phyloP scores from a whole-genome alignment of 2,329 filamentous ascomycete genomes.

The Aspergillus sp. region DNA sequence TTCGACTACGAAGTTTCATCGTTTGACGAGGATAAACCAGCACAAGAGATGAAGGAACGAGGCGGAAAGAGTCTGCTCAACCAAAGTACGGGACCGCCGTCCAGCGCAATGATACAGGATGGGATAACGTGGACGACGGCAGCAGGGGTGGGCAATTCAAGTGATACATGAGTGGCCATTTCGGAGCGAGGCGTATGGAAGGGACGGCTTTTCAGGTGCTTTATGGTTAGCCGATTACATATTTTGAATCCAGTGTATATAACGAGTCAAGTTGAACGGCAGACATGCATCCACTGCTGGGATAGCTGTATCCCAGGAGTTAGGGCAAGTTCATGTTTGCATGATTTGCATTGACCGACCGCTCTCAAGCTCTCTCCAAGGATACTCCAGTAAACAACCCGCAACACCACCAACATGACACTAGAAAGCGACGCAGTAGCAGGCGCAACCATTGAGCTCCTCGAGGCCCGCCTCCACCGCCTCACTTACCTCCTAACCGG shows the following conservation, averaged over 20 bases:
- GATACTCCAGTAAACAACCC: constrained; percentile 2
- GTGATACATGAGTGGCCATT: too few relatives aligned
- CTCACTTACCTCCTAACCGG: constrained; percentile 38
- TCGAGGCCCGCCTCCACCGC: constrained; percentile 35
- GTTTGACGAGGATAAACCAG: constrained; percentile 24
- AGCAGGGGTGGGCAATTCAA: too few relatives aligned
- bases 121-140: background rate
- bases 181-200: too few relatives aligned
- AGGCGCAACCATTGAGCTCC: constrained; percentile 33
- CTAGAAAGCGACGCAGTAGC: constrained; percentile 27
- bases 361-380: too few relatives aligned
- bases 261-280: background rate
- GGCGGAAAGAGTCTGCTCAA: constrained; percentile 15
- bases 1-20: constrained; percentile 31
- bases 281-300: background rate
- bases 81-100: constrained; percentile 7
- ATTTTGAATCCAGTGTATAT: too few relatives aligned
- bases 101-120: constrained; percentile 3
- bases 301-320: too few relatives aligned
- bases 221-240: too few relatives aligned
- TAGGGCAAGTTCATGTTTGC: too few relatives aligned
- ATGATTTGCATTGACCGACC: too few relatives aligned
- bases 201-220: too few relatives aligned
- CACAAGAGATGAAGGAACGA: constrained; percentile 34
- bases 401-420: constrained; percentile 15